Base-by-base conservation (phyloP, 805 yeast species). In the Cyberlindnera saturnus region DNA sequence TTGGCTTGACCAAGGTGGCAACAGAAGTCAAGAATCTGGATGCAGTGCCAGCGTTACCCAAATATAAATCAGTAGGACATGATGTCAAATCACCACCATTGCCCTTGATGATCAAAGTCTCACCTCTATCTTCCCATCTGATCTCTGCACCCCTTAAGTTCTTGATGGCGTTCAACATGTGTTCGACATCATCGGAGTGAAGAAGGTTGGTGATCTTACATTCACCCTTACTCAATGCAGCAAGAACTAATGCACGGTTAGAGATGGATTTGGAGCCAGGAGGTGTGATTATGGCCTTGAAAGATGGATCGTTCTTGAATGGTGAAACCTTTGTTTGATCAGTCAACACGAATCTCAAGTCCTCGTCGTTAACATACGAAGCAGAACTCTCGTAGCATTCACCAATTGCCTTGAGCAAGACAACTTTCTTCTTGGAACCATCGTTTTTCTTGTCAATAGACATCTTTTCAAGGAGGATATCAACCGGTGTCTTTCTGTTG, bases 41-140 rank as follows among this genome's bases (percentile, higher is more conserved):
- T 4, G 99, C 98, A 36, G 99, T 93, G 52, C 99, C 99, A 1
- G 99, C 98, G 60, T 93, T 93, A 45, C 99, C 99, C 49, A 93
- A 73, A 65, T 88, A 93, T 44, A 93, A 70, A 48, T 81, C 84
- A 41, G 81, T 78, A 15, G 68, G 65, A 39, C 82, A 75, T 4
- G 95, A 82, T 28, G 69, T 56, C 49, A 87, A 64, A 28, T 79
- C 67, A 44, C 97, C 97, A 46, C 93, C 93, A 49, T 90, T 90
- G 41, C 91, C 90, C 40, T 79, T 77, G 28, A 91, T 78, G 37
- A 91, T 81, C 31, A 87, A 79, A 30, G 96, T 90, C 59, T 86
- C 91, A 46, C 97, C 98, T 57, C 85, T 82, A 52, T 88, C 91
- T 60, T 86, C 96, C 69, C 89, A 79, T 5, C 81, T 62, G 30